These are phyloP conservation scores for Micractinium sp. DNA, from an alignment of 139 green algal genomes.

Conservation along the genomic window DNA sequence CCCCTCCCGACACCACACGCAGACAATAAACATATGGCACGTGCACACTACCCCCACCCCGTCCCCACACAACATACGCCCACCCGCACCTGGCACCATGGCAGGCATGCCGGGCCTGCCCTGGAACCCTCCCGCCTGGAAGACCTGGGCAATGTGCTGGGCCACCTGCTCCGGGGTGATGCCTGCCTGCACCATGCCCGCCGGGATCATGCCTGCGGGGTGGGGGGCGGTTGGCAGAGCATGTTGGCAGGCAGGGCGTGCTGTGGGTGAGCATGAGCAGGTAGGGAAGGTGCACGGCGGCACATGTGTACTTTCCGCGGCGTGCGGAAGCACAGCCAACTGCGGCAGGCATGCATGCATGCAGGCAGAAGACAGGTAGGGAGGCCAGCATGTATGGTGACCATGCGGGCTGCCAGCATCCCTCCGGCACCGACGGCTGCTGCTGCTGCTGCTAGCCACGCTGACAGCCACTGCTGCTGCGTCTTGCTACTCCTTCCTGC, in stretches of 20 bases:
- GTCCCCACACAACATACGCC: neutral
- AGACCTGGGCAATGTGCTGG: neutral
- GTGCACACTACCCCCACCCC: neutral
- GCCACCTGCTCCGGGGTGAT: neutral
- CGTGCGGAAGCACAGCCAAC: neutral
- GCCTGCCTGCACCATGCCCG: neutral
- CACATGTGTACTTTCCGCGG: neutral
- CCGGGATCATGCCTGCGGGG: neutral
- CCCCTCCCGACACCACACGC: too few relatives aligned
- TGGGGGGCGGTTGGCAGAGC: neutral
- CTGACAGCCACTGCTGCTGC: neutral
- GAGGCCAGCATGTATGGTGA: too few relatives aligned
- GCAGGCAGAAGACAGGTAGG: neutral
- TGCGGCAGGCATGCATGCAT: neutral
- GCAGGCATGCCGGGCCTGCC: neutral
- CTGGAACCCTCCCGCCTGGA: neutral
- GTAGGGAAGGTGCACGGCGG: neutral
- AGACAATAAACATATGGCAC: too few relatives aligned
- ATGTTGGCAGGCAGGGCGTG: neutral
- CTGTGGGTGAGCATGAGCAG: neutral
- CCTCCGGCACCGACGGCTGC: neutral
- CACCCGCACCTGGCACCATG: slow-evolving; percentile 1
- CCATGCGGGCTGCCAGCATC: neutral
- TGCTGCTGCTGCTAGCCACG: neutral
- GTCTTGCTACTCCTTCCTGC: neutral